A percentile compares a stretch with the other conserved stretches of the same genome.
Conservation (phyloP, 805 yeast species). For the Wickerhamomyces ciferrii region DNA sequence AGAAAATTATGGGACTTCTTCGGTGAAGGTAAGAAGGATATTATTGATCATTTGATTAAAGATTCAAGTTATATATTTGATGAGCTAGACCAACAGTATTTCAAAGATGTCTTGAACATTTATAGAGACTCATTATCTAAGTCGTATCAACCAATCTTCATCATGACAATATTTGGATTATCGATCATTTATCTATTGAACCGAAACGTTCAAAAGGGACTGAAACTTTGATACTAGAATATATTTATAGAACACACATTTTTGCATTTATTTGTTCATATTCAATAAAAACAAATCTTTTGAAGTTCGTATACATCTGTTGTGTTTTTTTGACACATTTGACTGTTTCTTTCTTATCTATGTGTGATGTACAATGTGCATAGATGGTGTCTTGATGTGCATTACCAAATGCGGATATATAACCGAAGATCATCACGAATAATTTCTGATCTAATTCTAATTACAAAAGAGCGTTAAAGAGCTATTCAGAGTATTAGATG, state of each 20-base stretch:
- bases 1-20: conserved; percentile 24
- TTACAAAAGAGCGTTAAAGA: too few species aligned
- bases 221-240: background rate
- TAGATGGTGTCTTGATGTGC: background rate
- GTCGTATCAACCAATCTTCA: conserved; percentile 14
- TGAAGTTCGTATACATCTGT: too few species aligned
- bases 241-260: too few species aligned
- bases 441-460: too few species aligned
- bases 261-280: too few species aligned
- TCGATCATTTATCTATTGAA: conserved; percentile 10
- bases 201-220: conserved; percentile 4
- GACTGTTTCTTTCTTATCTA: background rate
- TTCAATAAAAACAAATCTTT: too few species aligned
- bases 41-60: conserved; percentile 7
- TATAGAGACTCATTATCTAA: conserved; percentile 9
- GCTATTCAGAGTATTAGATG: too few species aligned
- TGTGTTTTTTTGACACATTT: background rate
- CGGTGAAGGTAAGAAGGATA: background rate
- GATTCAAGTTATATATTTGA: conserved; percentile 11
- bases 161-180: conserved; percentile 7
- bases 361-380: too few species aligned
- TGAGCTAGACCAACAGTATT: conserved; percentile 10
- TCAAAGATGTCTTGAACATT: conserved; percentile 8
- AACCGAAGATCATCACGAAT: background rate
- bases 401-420: background rate